Evolutionary conservation across 1,284 basidiomycete species (phyloP), one percentile per base, ranked within the genome.

Genomic region (Spongispora temasekensis): DNA sequence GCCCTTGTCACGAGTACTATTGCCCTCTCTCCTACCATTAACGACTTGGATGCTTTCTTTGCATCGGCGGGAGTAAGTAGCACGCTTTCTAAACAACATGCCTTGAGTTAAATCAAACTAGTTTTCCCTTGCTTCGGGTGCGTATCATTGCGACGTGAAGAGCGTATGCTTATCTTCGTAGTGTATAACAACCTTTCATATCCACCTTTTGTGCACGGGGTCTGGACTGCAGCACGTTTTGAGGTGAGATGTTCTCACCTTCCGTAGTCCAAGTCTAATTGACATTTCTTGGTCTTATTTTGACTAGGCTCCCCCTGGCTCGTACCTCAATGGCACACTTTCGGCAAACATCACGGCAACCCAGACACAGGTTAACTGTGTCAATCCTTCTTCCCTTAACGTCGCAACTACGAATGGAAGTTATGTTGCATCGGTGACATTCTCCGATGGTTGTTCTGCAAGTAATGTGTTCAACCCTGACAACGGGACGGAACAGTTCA

Each of bases 31-130:
- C 77, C 80, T 17, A 74, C 78, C 55, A 70, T 81, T 8, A 55
- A 65, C n/a, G 70, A 81, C 27, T 64, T 88, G 48, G 80, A 78
- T 42, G 76, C 80, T 15, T 89, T 88, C 66, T 73, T 82, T 9
- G 81, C 87, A 32, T 82, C 87, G 8, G 81, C 85, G 23, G 87
- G 88, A 25, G 82, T 83, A 66, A 64, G 81, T 75, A 6, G 12
- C 53, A 19, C 19, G 6, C 25, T 30, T 54, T 4, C 9, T 44
- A 15, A n/a, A 17, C 34, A 5, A 15, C 54, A 42, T 15, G 53
- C 32, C 21, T 25, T 5, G 0, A 54, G 50, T 55, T 25, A 59
- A 53, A 13, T 19, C 40, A 31, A 42, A 55, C 27, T 56, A 81
- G 80, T 83, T 78, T 67, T 74, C 72, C 15, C 74, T 81, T 56